Evolutionary conservation across 129 eudicot species (phyloP).

Genomic region (Glebionis coronaria): DNA sequence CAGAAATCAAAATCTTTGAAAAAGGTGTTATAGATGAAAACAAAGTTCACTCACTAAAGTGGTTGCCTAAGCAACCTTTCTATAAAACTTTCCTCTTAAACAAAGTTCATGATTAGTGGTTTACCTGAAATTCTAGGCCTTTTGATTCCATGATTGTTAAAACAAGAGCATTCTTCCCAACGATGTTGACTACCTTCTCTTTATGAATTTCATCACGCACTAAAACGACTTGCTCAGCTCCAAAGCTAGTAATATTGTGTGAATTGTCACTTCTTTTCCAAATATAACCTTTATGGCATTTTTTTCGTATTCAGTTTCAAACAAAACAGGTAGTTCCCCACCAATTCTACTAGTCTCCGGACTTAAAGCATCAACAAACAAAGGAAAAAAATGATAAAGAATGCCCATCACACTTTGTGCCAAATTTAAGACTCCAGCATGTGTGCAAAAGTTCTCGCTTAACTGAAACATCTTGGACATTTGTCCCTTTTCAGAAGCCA

Average conservation of each 20-base stretch:
- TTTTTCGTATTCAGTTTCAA: slow-evolving; percentile 45
- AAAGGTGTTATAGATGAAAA: too few species aligned
- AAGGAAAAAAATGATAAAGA: slow-evolving; percentile 55
- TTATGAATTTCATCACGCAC: slow-evolving; percentile 58
- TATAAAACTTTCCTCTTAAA: too few species aligned
- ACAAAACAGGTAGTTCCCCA: slow-evolving; percentile 63
- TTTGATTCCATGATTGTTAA: slow-evolving; percentile 78
- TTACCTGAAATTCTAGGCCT: slow-evolving; percentile 79
- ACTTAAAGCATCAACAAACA: slow-evolving; percentile 48
- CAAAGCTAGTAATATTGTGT: slow-evolving; percentile 44
- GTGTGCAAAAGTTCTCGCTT: slow-evolving; percentile 67
- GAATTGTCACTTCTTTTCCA: slow-evolving; percentile 38
- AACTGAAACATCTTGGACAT: slow-evolving; percentile 47
- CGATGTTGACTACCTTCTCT: slow-evolving; percentile 36
- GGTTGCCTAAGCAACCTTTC: too few species aligned
- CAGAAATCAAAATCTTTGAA: too few species aligned
- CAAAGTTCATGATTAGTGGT: neutral
- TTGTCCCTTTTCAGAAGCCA: slow-evolving; percentile 47
- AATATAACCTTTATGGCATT: slow-evolving; percentile 52
- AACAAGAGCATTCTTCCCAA: slow-evolving; percentile 65
- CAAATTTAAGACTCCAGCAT: slow-evolving; percentile 60
- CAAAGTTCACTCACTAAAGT: too few species aligned
- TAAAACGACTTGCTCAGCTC: slow-evolving; percentile 75
- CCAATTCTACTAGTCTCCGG: slow-evolving; percentile 64
- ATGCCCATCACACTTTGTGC: slow-evolving; percentile 72